phyloP scores from a whole-genome alignment of 2,329 filamentous ascomycete species.

The Sporothrix brunneoviolacea region DNA sequence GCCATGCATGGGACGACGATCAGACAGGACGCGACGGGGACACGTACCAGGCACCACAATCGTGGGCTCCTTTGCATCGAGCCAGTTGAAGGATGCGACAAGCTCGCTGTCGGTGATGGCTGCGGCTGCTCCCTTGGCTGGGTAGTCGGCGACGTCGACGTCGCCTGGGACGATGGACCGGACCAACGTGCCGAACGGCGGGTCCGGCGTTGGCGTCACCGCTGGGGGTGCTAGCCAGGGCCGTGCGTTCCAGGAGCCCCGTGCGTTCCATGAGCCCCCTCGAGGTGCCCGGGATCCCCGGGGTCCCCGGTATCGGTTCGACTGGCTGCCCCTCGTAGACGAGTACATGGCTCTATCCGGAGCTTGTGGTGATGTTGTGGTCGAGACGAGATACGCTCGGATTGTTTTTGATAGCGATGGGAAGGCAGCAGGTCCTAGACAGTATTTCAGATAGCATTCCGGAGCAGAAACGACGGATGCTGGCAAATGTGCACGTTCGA shows the following conservation, averaged over 20 bases:
- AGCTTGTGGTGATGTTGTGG: too few relatives aligned
- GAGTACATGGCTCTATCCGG: too few relatives aligned
- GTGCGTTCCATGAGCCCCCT: not conserved
- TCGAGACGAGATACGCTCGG: too few relatives aligned
- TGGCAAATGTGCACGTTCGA: too few relatives aligned
- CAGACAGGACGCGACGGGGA: too few relatives aligned
- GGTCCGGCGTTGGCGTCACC: constrained; percentile 5
- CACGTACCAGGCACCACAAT: constrained; percentile 32
- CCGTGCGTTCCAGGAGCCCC: not conserved
- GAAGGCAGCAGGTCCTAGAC: too few relatives aligned
- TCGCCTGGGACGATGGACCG: constrained; percentile 12
- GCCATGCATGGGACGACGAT: too few relatives aligned
- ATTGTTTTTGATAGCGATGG: too few relatives aligned
- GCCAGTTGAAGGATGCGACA: constrained; percentile 34
- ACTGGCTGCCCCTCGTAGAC: too few relatives aligned
- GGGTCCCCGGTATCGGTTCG: too few relatives aligned
- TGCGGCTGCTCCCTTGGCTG: constrained; percentile 8
- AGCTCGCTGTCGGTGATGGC: constrained; percentile 21
- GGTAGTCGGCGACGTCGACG: constrained; percentile 16
- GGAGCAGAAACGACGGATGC: not conserved
- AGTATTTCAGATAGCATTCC: too few relatives aligned
- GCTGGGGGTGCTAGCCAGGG: not conserved
- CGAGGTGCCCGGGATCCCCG: too few relatives aligned
- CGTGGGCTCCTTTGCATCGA: constrained; percentile 21
- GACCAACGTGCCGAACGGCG: constrained; percentile 21